Percentiles rank a stretch among this genome's conserved stretches.
These are phyloP conservation scores for Clarireedia sp. DNA, from an alignment of 2,329 filamentous ascomycete genomes.

Conservation along the genomic window DNA sequence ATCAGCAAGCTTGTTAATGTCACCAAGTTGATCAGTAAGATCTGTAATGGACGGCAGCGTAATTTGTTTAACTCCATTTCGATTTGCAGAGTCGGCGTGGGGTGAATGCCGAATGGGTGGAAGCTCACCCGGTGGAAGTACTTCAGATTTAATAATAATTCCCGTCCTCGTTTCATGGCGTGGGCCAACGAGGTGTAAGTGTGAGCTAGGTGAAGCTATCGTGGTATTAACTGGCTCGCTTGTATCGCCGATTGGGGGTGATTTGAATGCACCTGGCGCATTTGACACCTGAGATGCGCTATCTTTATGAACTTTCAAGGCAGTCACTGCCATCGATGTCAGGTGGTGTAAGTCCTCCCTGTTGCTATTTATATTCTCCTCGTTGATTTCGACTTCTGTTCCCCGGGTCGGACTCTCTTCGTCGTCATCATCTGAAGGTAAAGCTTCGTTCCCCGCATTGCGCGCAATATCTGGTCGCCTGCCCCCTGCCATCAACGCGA, in stretches of 20 bases:
- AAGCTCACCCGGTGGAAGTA: conserved; percentile 19
- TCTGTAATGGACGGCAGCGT: conserved; percentile 23
- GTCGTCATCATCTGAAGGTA: conserved; percentile 40
- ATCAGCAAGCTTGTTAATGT: conserved; percentile 25
- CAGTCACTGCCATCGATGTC: conserved; percentile 6
- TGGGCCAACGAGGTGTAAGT: neutral
- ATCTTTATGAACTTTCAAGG: conserved; percentile 3
- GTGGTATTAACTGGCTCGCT: neutral
- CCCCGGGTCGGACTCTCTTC: conserved; percentile 29
- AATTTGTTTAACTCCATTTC: conserved; percentile 19
- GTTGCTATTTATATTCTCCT: conserved; percentile 20
- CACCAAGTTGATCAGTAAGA: conserved; percentile 23
- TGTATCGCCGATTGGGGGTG: neutral
- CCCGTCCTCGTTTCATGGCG: neutral
- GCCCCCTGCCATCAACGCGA: conserved; percentile 55
- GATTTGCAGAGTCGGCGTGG: conserved; percentile 21
- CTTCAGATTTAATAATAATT: neutral
- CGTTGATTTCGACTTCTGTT: conserved; percentile 18
- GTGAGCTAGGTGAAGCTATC: neutral
- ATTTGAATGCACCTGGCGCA: neutral
- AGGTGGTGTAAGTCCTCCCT: conserved; percentile 7
- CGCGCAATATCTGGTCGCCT: conserved; percentile 57
- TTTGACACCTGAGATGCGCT: neutral
- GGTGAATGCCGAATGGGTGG: conserved; percentile 26
- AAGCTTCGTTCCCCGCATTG: conserved; percentile 44